Evolutionary conservation across 345 rosid species (phyloP).

Genomic region (Gossypium sturtianum): DNA sequence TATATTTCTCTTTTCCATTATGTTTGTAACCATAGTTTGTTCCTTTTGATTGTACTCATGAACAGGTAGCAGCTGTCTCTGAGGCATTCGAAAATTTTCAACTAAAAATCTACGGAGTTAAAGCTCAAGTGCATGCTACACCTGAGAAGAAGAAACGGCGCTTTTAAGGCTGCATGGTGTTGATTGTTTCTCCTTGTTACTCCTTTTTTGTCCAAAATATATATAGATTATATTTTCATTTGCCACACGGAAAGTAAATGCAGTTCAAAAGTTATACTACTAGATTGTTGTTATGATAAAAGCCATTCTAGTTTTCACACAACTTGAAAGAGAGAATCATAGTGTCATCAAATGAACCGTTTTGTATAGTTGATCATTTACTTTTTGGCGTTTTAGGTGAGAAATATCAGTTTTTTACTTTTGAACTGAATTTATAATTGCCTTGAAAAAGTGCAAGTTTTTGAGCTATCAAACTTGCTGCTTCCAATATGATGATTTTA

Average conservation of each 20-base stretch:
- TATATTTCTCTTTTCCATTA: not conserved
- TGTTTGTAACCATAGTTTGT: not conserved
- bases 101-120: slow-evolving; percentile 70
- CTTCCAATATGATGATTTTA: not conserved
- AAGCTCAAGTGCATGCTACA: slow-evolving; percentile 84
- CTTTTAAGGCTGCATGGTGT: slow-evolving; percentile 19
- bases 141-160: slow-evolving; percentile 89
- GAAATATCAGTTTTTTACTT: not conserved
- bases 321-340: not conserved
- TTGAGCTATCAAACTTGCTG: not conserved
- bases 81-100: slow-evolving; percentile 96
- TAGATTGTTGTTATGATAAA: not conserved
- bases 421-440: not conserved
- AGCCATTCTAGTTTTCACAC: not conserved
- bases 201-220: not conserved
- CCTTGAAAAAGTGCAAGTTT: not conserved
- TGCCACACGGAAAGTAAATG: not conserved
- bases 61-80: slow-evolving; percentile 72
- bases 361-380: slow-evolving; percentile 15
- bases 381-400: not conserved
- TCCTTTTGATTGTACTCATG: slow-evolving; percentile 5
- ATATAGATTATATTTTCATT: not conserved
- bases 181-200: not conserved
- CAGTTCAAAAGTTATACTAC: not conserved
- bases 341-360: not conserved